These are phyloP conservation scores for Phytophthora colocasiae DNA, from an alignment of 352 stramenopile genomes.

Conservation along the genomic window DNA sequence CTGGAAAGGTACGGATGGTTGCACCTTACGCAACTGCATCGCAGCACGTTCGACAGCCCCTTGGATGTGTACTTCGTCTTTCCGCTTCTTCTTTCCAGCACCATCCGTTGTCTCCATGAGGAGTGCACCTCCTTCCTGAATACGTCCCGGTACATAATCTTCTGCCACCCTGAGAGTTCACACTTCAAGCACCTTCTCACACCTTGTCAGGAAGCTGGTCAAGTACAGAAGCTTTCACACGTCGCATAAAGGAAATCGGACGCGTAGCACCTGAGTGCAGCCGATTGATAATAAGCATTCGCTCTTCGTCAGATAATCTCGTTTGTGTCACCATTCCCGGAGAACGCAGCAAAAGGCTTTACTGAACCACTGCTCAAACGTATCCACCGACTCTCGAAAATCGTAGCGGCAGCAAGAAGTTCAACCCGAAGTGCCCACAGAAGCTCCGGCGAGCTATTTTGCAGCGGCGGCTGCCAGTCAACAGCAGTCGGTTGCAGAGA, in stretches of 20 bases:
- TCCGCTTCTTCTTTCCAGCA: slow-evolving; percentile 66
- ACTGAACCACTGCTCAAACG: slow-evolving; percentile 92
- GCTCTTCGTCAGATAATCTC: slow-evolving; percentile 88
- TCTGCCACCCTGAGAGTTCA: slow-evolving; percentile 89
- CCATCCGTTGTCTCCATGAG: slow-evolving; percentile 80
- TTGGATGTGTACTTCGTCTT: slow-evolving; percentile 89
- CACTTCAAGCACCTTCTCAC: slow-evolving; percentile 88
- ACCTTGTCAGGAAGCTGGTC: slow-evolving; percentile 90
- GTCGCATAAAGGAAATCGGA: slow-evolving; percentile 84
- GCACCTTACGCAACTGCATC: slow-evolving; percentile 91
- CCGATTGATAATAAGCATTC: slow-evolving; percentile 91
- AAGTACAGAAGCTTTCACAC: slow-evolving; percentile 88
- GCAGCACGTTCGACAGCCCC: slow-evolving; percentile 87
- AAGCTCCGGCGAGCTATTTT: slow-evolving; percentile 97
- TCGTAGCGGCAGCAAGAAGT: slow-evolving; percentile 93
- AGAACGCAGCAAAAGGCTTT: slow-evolving; percentile 89
- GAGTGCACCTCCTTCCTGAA: slow-evolving; percentile 87
- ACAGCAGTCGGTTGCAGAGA: slow-evolving; percentile 92
- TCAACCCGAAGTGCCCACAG: slow-evolving; percentile 93
- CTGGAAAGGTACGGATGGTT: slow-evolving; percentile 91
- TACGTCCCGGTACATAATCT: slow-evolving; percentile 90
- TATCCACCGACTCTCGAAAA: slow-evolving; percentile 92
- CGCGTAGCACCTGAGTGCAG: slow-evolving; percentile 88
- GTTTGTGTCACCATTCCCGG: slow-evolving; percentile 77
- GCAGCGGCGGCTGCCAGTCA: slow-evolving; percentile 99